Evolutionary conservation across 1,284 basidiomycete species (phyloP), one percentile per base, ranked within the genome.

Genomic region (Sphaerobolus stellatus): DNA sequence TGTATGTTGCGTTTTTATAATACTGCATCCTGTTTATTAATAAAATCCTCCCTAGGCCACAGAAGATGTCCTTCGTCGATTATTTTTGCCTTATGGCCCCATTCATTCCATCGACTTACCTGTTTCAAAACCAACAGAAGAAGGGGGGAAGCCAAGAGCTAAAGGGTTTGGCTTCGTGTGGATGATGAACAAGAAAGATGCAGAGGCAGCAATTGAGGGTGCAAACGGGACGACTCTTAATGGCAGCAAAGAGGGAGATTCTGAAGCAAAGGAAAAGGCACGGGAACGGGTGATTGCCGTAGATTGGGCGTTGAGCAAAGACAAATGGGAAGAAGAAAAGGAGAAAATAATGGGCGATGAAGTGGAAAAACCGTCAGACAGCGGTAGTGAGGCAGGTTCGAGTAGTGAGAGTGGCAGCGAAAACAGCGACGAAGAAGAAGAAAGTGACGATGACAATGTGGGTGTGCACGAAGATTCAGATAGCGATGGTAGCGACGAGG

Each of bases 151-250:
- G 44, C 68, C 71, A 2, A 76, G 83, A 22, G 81, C 81, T 22
- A 88, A 91, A 61, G 95, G 96, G 0, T 99, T 97, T 64, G 96
- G 94, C 0, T 98, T 99, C 64, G 87, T 98, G 13, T 98, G 94
- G 93, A 94, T 93, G 81, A 72, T 94, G 58, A 88, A 85, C 59
- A 85, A 83, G 64, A 87, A 88, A 58, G 92, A 95, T 65, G 95
- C 94, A 3, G 88, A 94, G 66, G 77, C 78, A 48, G 96, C 94
- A 0, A 80, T 98, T 59, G 86, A 86, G 60, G 84, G 78, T 5
- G 83, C 92, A 59, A 98, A 98, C 65, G 94, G 93, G 13, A 85
- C 82, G 71, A 78, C 76, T 14, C 75, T 94, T 45, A 50, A 54
- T 38, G 70, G 71, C 22, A 65, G 62, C 7, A 71, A 68, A 14